Evolutionary conservation across 176 grass and related monocot genomes (phyloP), one percentile per base, ranked within the genome.

Genomic region (Alopecurus myosuroides): DNA sequence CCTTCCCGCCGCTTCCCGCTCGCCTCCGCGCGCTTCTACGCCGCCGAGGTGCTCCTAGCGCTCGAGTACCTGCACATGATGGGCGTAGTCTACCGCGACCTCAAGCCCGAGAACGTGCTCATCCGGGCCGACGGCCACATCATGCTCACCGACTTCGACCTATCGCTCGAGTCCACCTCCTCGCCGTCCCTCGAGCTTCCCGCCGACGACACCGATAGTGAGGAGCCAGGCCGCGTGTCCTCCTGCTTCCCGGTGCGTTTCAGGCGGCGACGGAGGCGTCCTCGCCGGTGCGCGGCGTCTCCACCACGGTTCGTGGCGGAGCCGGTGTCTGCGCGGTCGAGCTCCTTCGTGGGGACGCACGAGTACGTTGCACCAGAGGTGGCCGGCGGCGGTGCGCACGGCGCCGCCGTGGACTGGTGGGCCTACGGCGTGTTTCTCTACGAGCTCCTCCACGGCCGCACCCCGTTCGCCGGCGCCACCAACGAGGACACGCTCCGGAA

Each of bases 141-240:
- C 89, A 96, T 96, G 97, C 97, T 99, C 64, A 96, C 97, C 22
- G 97, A 99, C 77, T 99, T 99, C 86, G 97, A 99, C 88, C 86
- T 99, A 1, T 89, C 93, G 6, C 83, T 98, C 29, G 42, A 94
- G 83, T 96, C 89, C 88, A 92, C 89, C 1, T 77, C 91, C 4
- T 92, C 91, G 49, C 96, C 96, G 11, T 77, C 88, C 5, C 83
- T 98, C 0, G 79, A 88, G 22, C 31, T 34, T 2, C n/a, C 81
- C 0, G 2, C 65, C 14, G 1, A 6, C 12, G 53, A 29, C 5
- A 0, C 9, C 42, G 25, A n/a, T 2, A 44, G 36, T 1, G 51
- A 1, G 0, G 4, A 19, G n/a, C 4, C 23, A 11, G 18, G 49
- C 0, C 37, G 25, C 1, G 22, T 4, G 7, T 92, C 93, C 2